Evolutionary conservation across 176 grass and related monocot genomes (phyloP).

Genomic region (barley (Hordeum vulgare)): MorexV3_pseudomolecules_assembly NC_058520.1:89230078-89230577

Average conservation of each 20-base stretch:
- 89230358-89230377: background rate
- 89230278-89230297: background rate
- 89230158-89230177: conserved; percentile 43
- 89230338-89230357: background rate
- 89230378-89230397: background rate
- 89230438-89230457: background rate
- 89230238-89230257: background rate
- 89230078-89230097: conserved; percentile 78
- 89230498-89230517: background rate
- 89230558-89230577: background rate
- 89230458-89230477: background rate
- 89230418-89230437: background rate
- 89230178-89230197: conserved; percentile 86
- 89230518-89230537: background rate
- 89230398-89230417: background rate
- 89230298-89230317: background rate
- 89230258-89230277: background rate
- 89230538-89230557: background rate
- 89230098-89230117: background rate
- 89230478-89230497: background rate
- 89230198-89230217: conserved; percentile 95
- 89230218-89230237: conserved; percentile 92
- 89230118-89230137: background rate
- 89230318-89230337: background rate
- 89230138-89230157: background rate